Evolutionary conservation across 2,329 filamentous ascomycete species (phyloP).

Genomic region (Nemania diffusa): DNA sequence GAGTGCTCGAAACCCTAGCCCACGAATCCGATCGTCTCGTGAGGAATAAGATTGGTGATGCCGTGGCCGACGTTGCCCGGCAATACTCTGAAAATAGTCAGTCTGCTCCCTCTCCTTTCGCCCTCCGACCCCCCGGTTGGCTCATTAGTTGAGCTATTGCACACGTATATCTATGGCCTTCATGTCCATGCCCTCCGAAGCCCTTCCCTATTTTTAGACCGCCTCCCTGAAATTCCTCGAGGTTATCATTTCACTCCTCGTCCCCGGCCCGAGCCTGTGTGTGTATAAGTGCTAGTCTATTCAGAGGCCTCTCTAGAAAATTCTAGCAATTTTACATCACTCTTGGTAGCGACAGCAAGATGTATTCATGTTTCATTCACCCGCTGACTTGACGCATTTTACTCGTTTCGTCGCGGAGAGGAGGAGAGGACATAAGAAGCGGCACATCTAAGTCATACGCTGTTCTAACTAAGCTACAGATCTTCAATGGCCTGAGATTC

Average conservation of each 20-base stretch:
- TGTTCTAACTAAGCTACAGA: slow-evolving; percentile 60
- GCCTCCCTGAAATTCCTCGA: background rate
- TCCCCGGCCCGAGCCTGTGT: background rate
- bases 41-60: slow-evolving; percentile 95
- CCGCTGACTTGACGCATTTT: background rate
- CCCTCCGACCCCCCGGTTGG: background rate
- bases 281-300: background rate
- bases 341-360: background rate
- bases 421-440: background rate
- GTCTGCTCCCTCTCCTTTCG: slow-evolving; percentile 45
- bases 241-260: background rate
- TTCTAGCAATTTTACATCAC: background rate
- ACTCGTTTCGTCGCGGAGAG: background rate
- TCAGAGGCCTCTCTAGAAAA: background rate
- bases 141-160: background rate
- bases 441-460: background rate
- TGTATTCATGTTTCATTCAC: background rate
- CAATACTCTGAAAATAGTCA: slow-evolving; percentile 93
- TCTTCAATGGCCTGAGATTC: slow-evolving; percentile 88
- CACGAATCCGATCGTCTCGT: slow-evolving; percentile 78
- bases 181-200: background rate
- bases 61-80: slow-evolving; percentile 93
- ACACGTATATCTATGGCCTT: background rate
- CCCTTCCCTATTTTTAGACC: background rate
- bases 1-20: slow-evolving; percentile 80